These are phyloP conservation scores for Boletus edulis DNA, from an alignment of 768 basidiomycete genomes.

Conservation along the genomic window DNA sequence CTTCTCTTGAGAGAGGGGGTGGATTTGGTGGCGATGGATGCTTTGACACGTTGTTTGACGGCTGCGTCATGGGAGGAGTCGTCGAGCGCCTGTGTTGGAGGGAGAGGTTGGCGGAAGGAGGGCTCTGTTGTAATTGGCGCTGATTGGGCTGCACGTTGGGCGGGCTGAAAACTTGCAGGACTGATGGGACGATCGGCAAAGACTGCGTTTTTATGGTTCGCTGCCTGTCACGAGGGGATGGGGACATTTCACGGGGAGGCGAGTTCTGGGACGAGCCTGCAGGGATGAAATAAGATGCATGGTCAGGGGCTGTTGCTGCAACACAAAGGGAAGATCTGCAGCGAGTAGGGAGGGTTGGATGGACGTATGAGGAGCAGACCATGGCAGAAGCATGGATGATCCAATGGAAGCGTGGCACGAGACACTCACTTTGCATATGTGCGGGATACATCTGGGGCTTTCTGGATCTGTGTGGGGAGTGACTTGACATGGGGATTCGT, in stretches of 20 bases:
- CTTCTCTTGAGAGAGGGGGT: slow-evolving; percentile 11
- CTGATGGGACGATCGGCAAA: slow-evolving; percentile 58
- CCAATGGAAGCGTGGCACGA: neutral
- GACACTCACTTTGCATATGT: slow-evolving; percentile 46
- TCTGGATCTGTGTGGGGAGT: slow-evolving; percentile 58
- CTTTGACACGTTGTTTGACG: slow-evolving; percentile 33
- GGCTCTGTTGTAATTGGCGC: slow-evolving; percentile 36
- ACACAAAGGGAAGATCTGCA: neutral
- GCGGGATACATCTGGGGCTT: slow-evolving; percentile 48
- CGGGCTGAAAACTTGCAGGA: slow-evolving; percentile 48
- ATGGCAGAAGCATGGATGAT: too few species aligned
- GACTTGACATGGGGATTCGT: slow-evolving; percentile 47
- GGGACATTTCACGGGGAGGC: slow-evolving; percentile 41
- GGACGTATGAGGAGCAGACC: too few species aligned
- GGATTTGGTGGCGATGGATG: slow-evolving; percentile 23
- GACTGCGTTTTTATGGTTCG: slow-evolving; percentile 58
- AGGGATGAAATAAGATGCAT: neutral
- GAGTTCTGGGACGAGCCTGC: slow-evolving; percentile 29
- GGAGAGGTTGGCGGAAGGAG: slow-evolving; percentile 32
- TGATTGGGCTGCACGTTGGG: slow-evolving; percentile 35
- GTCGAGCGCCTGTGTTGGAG: slow-evolving; percentile 33
- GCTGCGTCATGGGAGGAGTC: slow-evolving; percentile 34
- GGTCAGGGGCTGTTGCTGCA: neutral
- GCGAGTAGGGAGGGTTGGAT: too few species aligned
- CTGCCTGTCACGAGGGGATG: slow-evolving; percentile 46